Evolutionary conservation across 768 basidiomycete species (phyloP), one percentile per base, ranked within the genome.

Genomic region (Butyriboletus loyo): DNA sequence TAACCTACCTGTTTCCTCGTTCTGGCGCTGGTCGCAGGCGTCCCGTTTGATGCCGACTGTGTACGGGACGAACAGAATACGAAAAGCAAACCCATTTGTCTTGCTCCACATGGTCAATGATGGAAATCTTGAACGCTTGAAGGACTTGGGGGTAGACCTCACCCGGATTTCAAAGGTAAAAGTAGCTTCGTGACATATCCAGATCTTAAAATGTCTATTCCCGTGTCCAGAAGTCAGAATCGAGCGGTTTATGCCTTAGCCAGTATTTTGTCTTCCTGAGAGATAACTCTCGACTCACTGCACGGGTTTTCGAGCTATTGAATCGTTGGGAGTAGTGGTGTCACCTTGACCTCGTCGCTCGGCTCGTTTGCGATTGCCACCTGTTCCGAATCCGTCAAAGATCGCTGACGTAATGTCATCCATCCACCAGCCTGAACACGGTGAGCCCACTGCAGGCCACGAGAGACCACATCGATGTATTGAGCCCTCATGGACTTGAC

Each of bases 341-440:
- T n/a, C n/a, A n/a, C n/a, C 27, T 30, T 32, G 31, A 32, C 31
- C 14, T 32, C 13, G 31, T 31, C 6, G 32, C 14, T 15, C 14
- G 32, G 32, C 15, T 15, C 2, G 32, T 34, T 34, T n/a, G n/a
- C n/a, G n/a, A n/a, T n/a, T n/a, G n/a, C 32, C 32, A 34, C 32
- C 2, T 34, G 32, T 32, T n/a, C 22, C 37, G 46, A 52, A 57
- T 41, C 37, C 10, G 54, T 27, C 36, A 40, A 37, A 21, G 32
- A 13, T 30, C 3, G 63, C 63, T 64, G 63, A 64, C 60, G 49
- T 64, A 64, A 64, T 30, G 4, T 5, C 48, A 35, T 35, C 27
- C 37, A 41, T 50, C 31, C 47, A 42, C 19, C 50, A n/a, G n/a
- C n/a, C n/a, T n/a, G n/a, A n/a, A n/a, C n/a, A n/a, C 14, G 7